Evolutionary conservation across 306 rosid genomes (phyloP).

Genomic region (Vigna reflexopilosa): DNA sequence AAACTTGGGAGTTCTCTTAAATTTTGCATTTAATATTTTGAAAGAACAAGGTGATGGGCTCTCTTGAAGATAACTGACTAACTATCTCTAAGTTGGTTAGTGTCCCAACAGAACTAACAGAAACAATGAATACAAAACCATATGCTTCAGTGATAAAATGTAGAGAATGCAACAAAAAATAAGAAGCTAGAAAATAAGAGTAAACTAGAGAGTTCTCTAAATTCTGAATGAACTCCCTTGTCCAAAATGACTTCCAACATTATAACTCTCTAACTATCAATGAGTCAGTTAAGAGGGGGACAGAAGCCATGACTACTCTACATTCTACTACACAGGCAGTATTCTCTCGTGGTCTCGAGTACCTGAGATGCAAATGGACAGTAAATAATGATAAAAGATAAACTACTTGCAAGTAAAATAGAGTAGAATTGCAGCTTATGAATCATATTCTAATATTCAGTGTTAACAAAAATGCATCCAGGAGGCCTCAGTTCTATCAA

Average conservation of each 20-base stretch:
- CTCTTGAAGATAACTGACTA: neutral
- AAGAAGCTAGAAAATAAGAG: neutral
- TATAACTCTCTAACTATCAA: neutral
- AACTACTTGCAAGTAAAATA: neutral
- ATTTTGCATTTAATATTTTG: neutral
- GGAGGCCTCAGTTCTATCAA: too few species aligned
- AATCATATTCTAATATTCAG: conserved; percentile 7
- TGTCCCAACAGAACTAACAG: neutral
- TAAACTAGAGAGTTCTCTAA: neutral
- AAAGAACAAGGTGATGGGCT: neutral
- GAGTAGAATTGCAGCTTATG: neutral
- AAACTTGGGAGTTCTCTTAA: neutral
- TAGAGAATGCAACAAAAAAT: neutral
- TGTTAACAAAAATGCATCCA: neutral
- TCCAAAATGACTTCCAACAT: neutral
- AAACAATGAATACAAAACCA: neutral
- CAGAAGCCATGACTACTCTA: neutral
- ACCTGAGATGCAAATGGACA: neutral
- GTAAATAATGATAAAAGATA: neutral
- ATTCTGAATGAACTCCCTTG: neutral
- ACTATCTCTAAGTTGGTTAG: neutral
- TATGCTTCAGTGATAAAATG: conserved; percentile 1
- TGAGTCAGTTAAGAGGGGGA: neutral
- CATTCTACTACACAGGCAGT: neutral
- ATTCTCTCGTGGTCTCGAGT: neutral